These are phyloP conservation scores for Bromus sterilis DNA, from an alignment of 176 grass and related monocot genomes.

Conservation along the genomic window DNA sequence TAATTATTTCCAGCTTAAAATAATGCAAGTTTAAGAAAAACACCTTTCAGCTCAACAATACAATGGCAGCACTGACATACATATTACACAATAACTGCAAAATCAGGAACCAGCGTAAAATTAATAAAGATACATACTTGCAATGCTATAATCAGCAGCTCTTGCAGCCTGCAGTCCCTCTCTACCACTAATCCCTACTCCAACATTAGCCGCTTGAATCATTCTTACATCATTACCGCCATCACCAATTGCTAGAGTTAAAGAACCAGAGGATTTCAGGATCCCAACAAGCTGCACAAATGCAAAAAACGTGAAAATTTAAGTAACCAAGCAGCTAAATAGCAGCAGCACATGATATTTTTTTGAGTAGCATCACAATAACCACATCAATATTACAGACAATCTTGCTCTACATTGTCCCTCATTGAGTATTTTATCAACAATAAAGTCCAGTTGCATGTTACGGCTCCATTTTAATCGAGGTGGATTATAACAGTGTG, in stretches of 20 bases:
- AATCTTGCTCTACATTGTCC: not conserved
- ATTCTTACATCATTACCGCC: conserved; percentile 99
- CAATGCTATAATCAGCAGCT: conserved; percentile 93
- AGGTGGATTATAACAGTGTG: not conserved
- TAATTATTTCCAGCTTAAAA: not conserved
- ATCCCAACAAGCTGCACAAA: conserved; percentile 74
- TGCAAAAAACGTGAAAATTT: conserved; percentile 23
- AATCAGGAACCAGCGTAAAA: not conserved
- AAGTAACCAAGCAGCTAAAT: not conserved
- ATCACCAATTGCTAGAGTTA: conserved; percentile 88
- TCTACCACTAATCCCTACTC: conserved; percentile 90
- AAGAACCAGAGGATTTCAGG: conserved; percentile 61
- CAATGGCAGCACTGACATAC: not conserved
- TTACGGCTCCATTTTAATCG: not conserved
- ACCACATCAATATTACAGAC: not conserved
- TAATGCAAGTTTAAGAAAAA: not conserved
- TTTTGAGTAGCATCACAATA: not conserved
- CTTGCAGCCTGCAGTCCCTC: conserved; percentile 95
- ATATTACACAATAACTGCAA: not conserved
- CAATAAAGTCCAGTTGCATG: not conserved
- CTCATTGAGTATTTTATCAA: not conserved
- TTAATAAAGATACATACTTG: conserved; percentile 47
- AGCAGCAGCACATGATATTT: not conserved
- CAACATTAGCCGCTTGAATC: conserved; percentile 96
- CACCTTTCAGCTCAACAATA: not conserved